Base-by-base conservation (phyloP, 129 eudicot genomes). In the Arctium minus region DNA sequence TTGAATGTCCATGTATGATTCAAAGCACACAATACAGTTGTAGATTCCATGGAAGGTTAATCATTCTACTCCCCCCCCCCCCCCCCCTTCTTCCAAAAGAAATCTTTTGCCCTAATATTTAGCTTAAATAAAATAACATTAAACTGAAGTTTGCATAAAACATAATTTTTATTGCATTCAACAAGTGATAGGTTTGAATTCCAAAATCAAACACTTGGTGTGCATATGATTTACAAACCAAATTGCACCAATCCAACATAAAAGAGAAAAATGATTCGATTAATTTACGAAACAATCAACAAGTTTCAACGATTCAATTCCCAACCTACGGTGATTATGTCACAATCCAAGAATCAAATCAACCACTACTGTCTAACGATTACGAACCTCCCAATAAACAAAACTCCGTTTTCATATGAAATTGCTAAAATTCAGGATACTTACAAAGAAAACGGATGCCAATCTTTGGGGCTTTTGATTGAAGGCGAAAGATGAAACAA, bases 401-500 rank as follows among this genome's bases (percentile, higher is more conserved):
- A 75, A 42, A 64, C 27, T 3, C 30, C 3, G 62, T 35, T 15
- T 17, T 27, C 31, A 35, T 67, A 48, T 3, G 31, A 62, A 50
- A 62, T 3, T 50, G 70, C 9, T 12, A 30, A 39, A 79, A 56
- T 18, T 3, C 29, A 11, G 32, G 80, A 76, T 27, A 71, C 88
- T 86, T 89, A 89, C 92, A 56, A 18, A 72, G 62, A 81, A 62
- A 73, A 81, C 29, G 13, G 88, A 67, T 1, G 92, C 75, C 22
- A 83, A 73, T 36, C 68, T 39, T 72, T 64, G 81, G 27, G 85
- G 85, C 3, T 68, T 85, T 53, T 70, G 85, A 30, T 37, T 46
- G 80, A 67, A 76, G 18, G 80, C 39, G 27, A 74, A 40, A 13
- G 90, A 82, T 11, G 87, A 77, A 80, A 82, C 77, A 68, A 87